phyloP scores from a whole-genome alignment of 345 rosid species.

The Citrus mangshanensis region DNA sequence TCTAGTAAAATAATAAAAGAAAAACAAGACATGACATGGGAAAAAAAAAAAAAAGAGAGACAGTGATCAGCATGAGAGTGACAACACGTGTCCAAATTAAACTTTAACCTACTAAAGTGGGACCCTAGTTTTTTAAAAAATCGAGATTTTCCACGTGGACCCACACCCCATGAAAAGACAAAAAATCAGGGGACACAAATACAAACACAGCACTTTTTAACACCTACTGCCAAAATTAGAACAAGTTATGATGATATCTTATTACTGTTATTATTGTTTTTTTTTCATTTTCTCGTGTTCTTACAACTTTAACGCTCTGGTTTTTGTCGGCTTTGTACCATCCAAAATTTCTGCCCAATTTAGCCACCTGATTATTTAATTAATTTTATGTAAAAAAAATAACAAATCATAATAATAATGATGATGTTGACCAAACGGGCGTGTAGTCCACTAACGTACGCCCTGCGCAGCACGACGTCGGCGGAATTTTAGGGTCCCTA shows the following conservation, averaged over 20 bases:
- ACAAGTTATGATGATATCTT: background rate
- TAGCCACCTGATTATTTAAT: background rate
- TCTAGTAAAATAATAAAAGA: too few relatives aligned
- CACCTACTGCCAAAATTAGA: background rate
- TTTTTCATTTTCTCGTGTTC: conserved; percentile 5
- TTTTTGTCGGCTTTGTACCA: conserved; percentile 34
- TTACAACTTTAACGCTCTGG: background rate
- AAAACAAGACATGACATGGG: background rate
- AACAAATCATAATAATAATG: too few relatives aligned
- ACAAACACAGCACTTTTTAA: background rate
- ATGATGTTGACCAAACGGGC: background rate
- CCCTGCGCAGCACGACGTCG: conserved; percentile 19
- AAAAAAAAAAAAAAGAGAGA: too few relatives aligned
- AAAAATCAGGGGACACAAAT: background rate
- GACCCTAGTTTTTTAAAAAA: background rate
- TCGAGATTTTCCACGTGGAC: background rate
- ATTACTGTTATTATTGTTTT: too few relatives aligned
- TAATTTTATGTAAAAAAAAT: background rate
- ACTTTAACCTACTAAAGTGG: background rate
- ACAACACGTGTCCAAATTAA: background rate
- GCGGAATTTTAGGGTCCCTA: conserved; percentile 34
- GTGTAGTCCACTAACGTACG: conserved; percentile 22
- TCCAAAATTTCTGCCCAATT: conserved; percentile 10
- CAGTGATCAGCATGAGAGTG: background rate
- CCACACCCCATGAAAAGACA: background rate